phyloP scores from a whole-genome alignment of 1,284 basidiomycete species.

The Naganishia cerealis region DNA sequence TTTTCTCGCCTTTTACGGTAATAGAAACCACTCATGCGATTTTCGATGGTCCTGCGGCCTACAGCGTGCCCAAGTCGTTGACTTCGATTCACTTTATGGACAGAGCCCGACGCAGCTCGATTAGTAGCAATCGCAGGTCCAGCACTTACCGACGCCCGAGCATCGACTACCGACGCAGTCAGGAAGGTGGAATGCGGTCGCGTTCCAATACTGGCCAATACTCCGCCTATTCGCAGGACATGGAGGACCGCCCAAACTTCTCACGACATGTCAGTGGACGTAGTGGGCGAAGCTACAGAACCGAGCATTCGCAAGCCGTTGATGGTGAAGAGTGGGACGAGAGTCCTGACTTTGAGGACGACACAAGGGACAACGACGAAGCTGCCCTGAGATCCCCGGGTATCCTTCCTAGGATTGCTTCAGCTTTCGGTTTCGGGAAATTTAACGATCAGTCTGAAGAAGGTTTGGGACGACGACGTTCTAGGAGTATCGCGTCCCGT shows the following conservation, averaged over 20 bases:
- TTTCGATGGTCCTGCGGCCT: constrained; percentile 36
- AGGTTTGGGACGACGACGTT: constrained; percentile 28
- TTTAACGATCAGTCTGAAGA: constrained; percentile 26
- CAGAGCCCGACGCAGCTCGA: constrained; percentile 29
- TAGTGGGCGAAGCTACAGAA: constrained; percentile 20
- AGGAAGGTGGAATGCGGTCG: constrained; percentile 19
- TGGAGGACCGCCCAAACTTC: constrained; percentile 17
- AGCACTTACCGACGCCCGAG: constrained; percentile 10
- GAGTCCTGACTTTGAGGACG: constrained; percentile 13
- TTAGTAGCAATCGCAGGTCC: constrained; percentile 19
- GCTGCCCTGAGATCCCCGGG: constrained; percentile 27
- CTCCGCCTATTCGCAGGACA: constrained; percentile 25
- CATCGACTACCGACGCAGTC: constrained; percentile 20
- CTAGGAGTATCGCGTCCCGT: constrained; percentile 32
- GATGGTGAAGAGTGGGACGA: constrained; percentile 25
- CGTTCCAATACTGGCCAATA: constrained; percentile 25
- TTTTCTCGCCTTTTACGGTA: not conserved
- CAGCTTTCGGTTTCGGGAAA: constrained; percentile 48
- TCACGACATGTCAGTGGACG: constrained; percentile 26
- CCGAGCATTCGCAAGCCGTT: constrained; percentile 30
- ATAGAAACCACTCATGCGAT: constrained; percentile 31
- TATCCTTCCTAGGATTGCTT: constrained; percentile 46
- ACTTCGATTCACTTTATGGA: constrained; percentile 37
- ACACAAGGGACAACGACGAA: constrained; percentile 16
- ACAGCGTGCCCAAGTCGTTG: constrained; percentile 41